Base-by-base conservation (phyloP, 306 rosid species). In the Cyamopsis tetragonoloba region DNA sequence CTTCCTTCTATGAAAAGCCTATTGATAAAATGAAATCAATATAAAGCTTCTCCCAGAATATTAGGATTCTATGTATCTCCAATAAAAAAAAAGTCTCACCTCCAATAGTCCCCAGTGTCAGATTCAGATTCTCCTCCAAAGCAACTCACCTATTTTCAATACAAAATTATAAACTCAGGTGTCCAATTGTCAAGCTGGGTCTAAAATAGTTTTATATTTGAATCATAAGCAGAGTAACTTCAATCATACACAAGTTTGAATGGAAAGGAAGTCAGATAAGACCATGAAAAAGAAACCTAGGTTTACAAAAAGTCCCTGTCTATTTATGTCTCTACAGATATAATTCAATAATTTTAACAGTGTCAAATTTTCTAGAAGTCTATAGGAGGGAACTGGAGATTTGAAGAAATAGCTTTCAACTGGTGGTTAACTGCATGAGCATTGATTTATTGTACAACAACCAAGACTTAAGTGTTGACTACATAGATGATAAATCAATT, bases 51-150 rank as follows among this genome's bases (percentile, higher is more conserved):
- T 55, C 12, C 30, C 37, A 17, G 30, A 78, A 50, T 49, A 70
- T 31, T 51, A 26, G 55, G 48, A 51, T 11, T n/a, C 26, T 42
- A 74, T 14, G 8, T 27, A 58, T 55, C n/a, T n/a, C 56, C 14
- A 24, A 44, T 2, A 43, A 14, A 31, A 15, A 18, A 68, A 17
- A 30, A 5, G 22, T 15, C 88, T 76, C 72, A 95, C 99, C 86
- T 86, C 99, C 99, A 95, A 75, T 73, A 74, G 72, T 91, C 99
- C 26, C 97, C 97, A 0, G 96, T 85, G 80, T 95, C 97, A 28
- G 99, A 88, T 0, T 88, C 87, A 37, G 62, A 15, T 0, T 91
- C 96, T 62, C 92, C 89, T 18, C 99, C 99, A 38, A 77, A 90
- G 88, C 99, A 95, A 74, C 97, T 95, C 63, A 95, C 96, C 99